Evolutionary conservation across 2,329 filamentous ascomycete genomes (phyloP).

Genomic region (Simplicillium aogashimaense): DNA sequence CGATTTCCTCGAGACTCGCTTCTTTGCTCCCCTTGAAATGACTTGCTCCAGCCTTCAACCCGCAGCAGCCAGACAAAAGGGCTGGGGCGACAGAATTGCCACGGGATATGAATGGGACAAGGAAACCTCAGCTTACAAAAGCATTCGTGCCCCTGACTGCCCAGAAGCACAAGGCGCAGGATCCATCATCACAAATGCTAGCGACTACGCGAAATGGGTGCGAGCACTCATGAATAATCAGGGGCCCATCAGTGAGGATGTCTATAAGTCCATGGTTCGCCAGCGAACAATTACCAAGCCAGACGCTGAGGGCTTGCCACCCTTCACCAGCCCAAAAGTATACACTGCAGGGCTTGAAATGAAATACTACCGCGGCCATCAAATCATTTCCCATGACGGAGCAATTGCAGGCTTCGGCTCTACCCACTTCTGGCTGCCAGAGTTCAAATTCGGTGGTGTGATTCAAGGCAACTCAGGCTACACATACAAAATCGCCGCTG

Average conservation of each 20-base stretch:
- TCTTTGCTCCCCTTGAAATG: conserved; percentile 17
- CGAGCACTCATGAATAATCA: conserved; percentile 15
- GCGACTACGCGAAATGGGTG: conserved; percentile 18
- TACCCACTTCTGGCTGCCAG: conserved; percentile 16
- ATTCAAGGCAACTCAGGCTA: conserved; percentile 15
- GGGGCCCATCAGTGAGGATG: conserved; percentile 12
- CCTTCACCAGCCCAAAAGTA: conserved; percentile 4
- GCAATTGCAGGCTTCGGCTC: conserved; percentile 14
- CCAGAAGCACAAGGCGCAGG: conserved; percentile 19
- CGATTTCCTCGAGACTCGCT: conserved; percentile 11
- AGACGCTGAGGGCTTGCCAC: conserved; percentile 3
- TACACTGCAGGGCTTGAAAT: conserved; percentile 16
- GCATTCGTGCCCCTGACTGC: conserved; percentile 4
- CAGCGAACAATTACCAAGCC: conserved; percentile 11
- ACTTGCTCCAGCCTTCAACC: conserved; percentile 14
- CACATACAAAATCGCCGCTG: conserved; percentile 6
- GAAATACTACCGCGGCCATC: conserved; percentile 11
- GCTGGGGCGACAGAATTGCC: conserved; percentile 10
- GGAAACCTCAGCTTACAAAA: conserved; percentile 1
- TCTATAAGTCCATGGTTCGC: conserved; percentile 13
- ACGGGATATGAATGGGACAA: conserved; percentile 11
- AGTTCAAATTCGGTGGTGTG: conserved; percentile 13
- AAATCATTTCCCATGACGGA: conserved; percentile 16
- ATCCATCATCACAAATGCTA: conserved; percentile 16
- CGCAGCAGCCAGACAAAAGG: conserved; percentile 8